These are phyloP conservation scores for Daedaleopsis nitida DNA, from an alignment of 768 basidiomycete genomes.

Conservation along the genomic window DNA sequence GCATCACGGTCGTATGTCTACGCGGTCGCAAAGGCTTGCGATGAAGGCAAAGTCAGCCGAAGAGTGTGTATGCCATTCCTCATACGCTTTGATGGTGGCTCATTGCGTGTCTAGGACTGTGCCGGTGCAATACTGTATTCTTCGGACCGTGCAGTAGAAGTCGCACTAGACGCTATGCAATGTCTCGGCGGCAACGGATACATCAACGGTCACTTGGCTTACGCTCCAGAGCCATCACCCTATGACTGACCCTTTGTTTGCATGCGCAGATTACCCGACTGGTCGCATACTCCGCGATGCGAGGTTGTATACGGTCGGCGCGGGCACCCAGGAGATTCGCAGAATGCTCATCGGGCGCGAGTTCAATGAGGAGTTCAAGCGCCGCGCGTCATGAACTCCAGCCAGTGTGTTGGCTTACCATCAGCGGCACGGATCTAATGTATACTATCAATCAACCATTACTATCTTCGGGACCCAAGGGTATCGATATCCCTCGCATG, in stretches of 20 bases:
- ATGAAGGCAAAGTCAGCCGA: conserved; percentile 75
- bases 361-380: conserved; percentile 73
- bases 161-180: conserved; percentile 90
- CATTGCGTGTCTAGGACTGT: conserved; percentile 66
- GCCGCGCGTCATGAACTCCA: conserved; percentile 13
- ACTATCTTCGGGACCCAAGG: no score
- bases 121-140: conserved; percentile 94
- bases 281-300: conserved; percentile 88
- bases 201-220: conserved; percentile 70
- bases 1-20: conserved; percentile 92
- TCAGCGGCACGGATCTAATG: not conserved
- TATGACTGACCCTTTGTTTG: not conserved
- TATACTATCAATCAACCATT: not conserved
- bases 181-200: conserved; percentile 95
- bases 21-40: conserved; percentile 88
- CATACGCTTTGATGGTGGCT: not conserved
- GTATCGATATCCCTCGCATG: no score
- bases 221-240: not conserved
- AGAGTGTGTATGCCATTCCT: conserved; percentile 50
- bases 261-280: conserved; percentile 77
- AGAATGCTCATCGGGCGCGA: conserved; percentile 94
- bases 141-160: conserved; percentile 89
- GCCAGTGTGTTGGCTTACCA: not conserved
- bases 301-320: conserved; percentile 89
- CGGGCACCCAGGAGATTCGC: conserved; percentile 95